These are phyloP conservation scores for Blumeriella jaapii DNA, from an alignment of 2,329 filamentous ascomycete species.

Conservation along the genomic window DNA sequence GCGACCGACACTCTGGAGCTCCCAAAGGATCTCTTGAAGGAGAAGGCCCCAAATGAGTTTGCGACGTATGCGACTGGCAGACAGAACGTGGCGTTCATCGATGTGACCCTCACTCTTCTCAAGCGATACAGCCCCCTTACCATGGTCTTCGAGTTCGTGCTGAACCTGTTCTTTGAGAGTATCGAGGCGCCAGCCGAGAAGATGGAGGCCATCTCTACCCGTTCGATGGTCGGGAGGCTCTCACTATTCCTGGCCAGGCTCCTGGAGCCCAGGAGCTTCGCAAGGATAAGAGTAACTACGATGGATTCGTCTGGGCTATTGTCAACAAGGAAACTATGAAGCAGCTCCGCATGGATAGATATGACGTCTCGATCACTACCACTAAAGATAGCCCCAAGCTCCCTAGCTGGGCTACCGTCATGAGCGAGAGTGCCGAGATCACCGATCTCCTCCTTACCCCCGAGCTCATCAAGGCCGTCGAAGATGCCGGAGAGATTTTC, in stretches of 20 bases:
- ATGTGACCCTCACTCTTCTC: conserved; percentile 42
- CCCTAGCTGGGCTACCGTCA: conserved; percentile 79
- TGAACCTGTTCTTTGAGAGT: conserved; percentile 73
- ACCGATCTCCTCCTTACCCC: conserved; percentile 77
- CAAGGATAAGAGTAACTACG: conserved; percentile 58
- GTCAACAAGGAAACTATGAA: conserved; percentile 96
- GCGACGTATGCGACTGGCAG: conserved; percentile 80
- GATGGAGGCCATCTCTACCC: conserved; percentile 71
- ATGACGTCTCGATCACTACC: conserved; percentile 83
- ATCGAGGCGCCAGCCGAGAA: conserved; percentile 58
- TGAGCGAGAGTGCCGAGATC: conserved; percentile 95
- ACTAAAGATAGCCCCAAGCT: conserved; percentile 91
- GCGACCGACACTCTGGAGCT: conserved; percentile 30
- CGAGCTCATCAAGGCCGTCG: conserved; percentile 73
- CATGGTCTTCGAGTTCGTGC: conserved; percentile 48
- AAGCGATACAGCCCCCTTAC: conserved; percentile 25
- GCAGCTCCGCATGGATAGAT: conserved; percentile 78
- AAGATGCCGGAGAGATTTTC: conserved; percentile 65
- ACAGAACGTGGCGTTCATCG: conserved; percentile 84
- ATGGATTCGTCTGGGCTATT: conserved; percentile 88
- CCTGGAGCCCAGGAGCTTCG: conserved; percentile 47
- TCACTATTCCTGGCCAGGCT: conserved; percentile 54
- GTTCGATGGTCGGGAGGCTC: conserved; percentile 83
- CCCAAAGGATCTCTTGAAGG: conserved; percentile 55
- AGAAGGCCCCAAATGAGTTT: conserved; percentile 82